Base-by-base conservation (phyloP, 768 basidiomycete species). In the Auriculariales sp. region DNA sequence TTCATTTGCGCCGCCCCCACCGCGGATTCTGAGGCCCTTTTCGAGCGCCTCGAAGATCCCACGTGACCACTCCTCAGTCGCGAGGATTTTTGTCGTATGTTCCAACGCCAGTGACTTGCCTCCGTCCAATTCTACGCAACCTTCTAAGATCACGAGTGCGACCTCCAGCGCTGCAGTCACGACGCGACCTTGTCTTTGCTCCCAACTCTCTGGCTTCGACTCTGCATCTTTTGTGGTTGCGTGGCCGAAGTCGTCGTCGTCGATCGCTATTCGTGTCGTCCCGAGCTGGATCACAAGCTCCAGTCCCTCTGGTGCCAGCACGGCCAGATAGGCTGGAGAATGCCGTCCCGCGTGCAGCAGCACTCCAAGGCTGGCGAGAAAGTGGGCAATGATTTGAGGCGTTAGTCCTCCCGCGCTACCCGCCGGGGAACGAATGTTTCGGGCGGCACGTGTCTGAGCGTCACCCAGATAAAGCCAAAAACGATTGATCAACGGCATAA, bases 401-500 rank as follows among this genome's bases (percentile, higher is more conserved):
- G 79, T 84, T 22, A 97, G 71, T 49, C 97, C 73, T 9, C 88
- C 89, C 0, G 84, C 78, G 1, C 83, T 77, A 14, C 73, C 72
- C 58, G 87, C 89, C 48, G 70, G 71, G 25, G 73, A 65, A n/a
- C 70, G 70, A 2, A 74, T 70, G 2, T 82, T 82, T 34, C 86
- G 74, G 47, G 77, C 74, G 58, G 90, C 85, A 31, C 88, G 73
- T 2, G 75, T 71, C 56, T 85, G 79, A 58, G 87, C 81, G 56
- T 94, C 90, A 5, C 86, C 78, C 39, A 95, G 75, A 66, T 93
- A 89, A n/a, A 73, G 60, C 92, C 92, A 99, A 65, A 98, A 95
- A n/a, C 82, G 77, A 56, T 92, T 84, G 65, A 97, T 75, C 48
- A 98, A 69, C 0, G 95, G 95, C 52, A 81, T 77, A 47, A 95